phyloP scores from a whole-genome alignment of 202 grass and related monocot species.

The Brachypodium distachyon region DNA sequence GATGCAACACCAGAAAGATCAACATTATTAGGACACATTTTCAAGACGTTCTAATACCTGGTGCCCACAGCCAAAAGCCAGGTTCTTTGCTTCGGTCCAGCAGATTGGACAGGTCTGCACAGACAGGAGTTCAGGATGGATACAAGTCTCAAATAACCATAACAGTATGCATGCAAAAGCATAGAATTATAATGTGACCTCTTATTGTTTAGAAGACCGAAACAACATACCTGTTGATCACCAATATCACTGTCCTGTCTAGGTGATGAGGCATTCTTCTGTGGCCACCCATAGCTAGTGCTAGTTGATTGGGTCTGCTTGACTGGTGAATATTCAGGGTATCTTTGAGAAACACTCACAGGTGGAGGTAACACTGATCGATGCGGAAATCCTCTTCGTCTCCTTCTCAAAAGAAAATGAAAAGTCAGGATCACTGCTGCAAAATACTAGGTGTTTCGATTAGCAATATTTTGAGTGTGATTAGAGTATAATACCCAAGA shows the following conservation, averaged over 20 bases:
- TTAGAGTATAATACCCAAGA: constrained; percentile 45
- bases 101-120: constrained; percentile 69
- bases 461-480: background rate
- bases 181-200: background rate
- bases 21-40: background rate
- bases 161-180: background rate
- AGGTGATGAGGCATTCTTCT: constrained; percentile 25
- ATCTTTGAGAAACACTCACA: constrained; percentile 11
- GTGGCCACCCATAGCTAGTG: constrained; percentile 10
- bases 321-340: constrained; percentile 3
- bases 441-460: background rate
- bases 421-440: background rate
- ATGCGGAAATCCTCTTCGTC: constrained; percentile 37
- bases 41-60: constrained; percentile 29
- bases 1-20: background rate
- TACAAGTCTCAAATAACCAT: background rate
- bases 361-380: constrained; percentile 48
- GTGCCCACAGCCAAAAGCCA: constrained; percentile 74
- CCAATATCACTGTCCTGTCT: constrained; percentile 34
- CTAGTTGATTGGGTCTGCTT: constrained; percentile 21
- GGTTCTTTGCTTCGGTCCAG: constrained; percentile 59
- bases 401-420: constrained; percentile 24
- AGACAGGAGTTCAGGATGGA: background rate
- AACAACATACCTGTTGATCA: constrained; percentile 48
- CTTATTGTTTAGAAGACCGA: background rate